Evolutionary conservation across 768 basidiomycete species (phyloP), one percentile per base, ranked within the genome.

Genomic region (Termitomyces sp.): DNA sequence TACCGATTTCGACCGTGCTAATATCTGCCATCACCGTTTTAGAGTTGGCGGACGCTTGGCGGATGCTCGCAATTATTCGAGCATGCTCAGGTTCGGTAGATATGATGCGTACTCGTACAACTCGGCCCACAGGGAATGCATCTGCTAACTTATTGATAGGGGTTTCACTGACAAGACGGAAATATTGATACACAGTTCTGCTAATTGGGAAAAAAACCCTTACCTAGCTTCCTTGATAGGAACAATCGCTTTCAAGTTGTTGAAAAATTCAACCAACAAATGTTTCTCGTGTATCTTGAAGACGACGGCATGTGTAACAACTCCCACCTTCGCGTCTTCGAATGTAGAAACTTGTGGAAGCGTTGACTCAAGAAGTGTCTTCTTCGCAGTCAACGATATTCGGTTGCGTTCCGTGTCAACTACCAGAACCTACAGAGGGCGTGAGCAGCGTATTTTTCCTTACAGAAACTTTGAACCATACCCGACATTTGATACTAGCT

Each of bases 251-350:
- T 90, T 88, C 57, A 95, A 63, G 54, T 90, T 89, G 61, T 94
- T 95, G 69, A 88, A 99, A 64, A 97, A 91, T 67, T 97, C 94
- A 30, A 98, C 85, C 62, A 93, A 74, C 47, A 95, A 73, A 59
- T 85, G 79, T 67, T 88, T 94, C 16, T 92, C 89, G 35, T 84
- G 75, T n/a, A 91, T 77, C 68, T 87, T 91, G 76, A 86, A 88
- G 48, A 99, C 79, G 3, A 92, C 90, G 2, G 86, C 95, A 67
- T 94, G 84, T 0, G 89, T 81, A 26, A 96, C 74, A 38, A 81
- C 67, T 4, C 94, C 94, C 6, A 82, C 75, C 65, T 82, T 77
- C 36, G 83, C 85, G 56, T 92, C 88, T 36, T 86, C 86, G 54
- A 87, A 68, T 16, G 72, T 77, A 1, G 87, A 70, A 38, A 96